Percentiles rank a stretch among this genome's conserved stretches.
phyloP scores from a whole-genome alignment of 495 filamentous ascomycete genomes.

The Tuber calosporum region DNA sequence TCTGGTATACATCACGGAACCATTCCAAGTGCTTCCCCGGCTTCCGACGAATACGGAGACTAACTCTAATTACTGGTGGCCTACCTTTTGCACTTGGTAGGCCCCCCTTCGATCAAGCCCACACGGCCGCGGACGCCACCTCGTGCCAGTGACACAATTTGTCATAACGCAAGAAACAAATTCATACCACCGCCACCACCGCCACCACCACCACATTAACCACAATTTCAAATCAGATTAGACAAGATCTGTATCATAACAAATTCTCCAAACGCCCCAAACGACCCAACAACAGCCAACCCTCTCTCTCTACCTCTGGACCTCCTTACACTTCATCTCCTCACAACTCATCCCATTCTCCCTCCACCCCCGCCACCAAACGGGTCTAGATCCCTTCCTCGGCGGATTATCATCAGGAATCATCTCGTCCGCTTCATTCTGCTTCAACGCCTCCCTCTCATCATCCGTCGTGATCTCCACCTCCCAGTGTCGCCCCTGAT shows the following conservation, averaged over 20 bases:
- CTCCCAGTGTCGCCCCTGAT: slow-evolving; percentile 16
- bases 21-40: neutral
- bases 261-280: neutral
- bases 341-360: slow-evolving; percentile 13
- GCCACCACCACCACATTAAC: neutral
- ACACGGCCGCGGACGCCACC: neutral
- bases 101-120: neutral
- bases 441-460: neutral
- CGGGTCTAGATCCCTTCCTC: neutral
- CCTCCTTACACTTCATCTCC: slow-evolving; percentile 22
- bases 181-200: neutral
- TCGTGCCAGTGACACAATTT: neutral
- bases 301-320: neutral
- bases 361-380: slow-evolving; percentile 29
- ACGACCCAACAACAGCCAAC: neutral
- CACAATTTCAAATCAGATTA: neutral
- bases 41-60: neutral
- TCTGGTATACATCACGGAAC: too few species aligned
- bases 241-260: neutral
- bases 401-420: neutral
- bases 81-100: neutral
- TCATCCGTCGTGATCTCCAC: slow-evolving; percentile 23
- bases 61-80: neutral
- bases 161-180: neutral
- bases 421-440: slow-evolving; percentile 10